Evolutionary conservation across 106 monocot genomes (phyloP).

Genomic region (Dendrobium catenatum): DNA sequence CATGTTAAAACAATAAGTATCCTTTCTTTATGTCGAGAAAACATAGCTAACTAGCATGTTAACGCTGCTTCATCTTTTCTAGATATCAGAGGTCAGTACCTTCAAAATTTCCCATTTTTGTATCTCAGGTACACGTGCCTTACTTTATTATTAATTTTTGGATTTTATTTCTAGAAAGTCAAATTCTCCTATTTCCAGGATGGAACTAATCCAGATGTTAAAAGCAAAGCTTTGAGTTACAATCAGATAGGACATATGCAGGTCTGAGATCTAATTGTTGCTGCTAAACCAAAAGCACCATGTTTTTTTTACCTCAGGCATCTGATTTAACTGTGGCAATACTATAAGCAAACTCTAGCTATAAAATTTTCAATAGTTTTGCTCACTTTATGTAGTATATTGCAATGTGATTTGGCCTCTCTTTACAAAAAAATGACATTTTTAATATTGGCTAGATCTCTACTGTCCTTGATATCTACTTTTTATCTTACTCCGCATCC

Average conservation of each 20-base stretch:
- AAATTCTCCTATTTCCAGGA: slow-evolving; percentile 42
- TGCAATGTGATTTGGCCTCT: no score
- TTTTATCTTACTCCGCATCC: no score
- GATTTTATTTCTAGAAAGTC: slow-evolving; percentile 2
- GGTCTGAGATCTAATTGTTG: slow-evolving; percentile 23
- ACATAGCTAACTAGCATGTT: not conserved
- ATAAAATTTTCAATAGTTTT: not conserved
- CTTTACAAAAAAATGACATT: no score
- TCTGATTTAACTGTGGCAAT: not conserved
- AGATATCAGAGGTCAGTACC: slow-evolving; percentile 81
- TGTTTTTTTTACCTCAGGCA: not conserved
- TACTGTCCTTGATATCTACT: no score
- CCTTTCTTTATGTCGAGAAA: not conserved
- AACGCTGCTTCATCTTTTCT: slow-evolving; percentile 6
- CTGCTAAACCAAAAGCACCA: not conserved
- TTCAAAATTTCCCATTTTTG: slow-evolving; percentile 83
- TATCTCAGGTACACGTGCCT: slow-evolving; percentile 62
- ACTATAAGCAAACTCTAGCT: not conserved
- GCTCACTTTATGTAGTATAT: no score
- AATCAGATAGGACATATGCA: slow-evolving; percentile 82
- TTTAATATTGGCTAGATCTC: no score
- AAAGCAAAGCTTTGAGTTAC: slow-evolving; percentile 83
- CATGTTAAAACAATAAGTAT: not conserved
- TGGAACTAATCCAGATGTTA: slow-evolving; percentile 88
- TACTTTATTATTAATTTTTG: not conserved